Percentiles rank a stretch among this genome's conserved stretches.
Evolutionary conservation across 2,329 filamentous ascomycete genomes (phyloP).

Genomic region (Gaeumannomyces tritici): DNA sequence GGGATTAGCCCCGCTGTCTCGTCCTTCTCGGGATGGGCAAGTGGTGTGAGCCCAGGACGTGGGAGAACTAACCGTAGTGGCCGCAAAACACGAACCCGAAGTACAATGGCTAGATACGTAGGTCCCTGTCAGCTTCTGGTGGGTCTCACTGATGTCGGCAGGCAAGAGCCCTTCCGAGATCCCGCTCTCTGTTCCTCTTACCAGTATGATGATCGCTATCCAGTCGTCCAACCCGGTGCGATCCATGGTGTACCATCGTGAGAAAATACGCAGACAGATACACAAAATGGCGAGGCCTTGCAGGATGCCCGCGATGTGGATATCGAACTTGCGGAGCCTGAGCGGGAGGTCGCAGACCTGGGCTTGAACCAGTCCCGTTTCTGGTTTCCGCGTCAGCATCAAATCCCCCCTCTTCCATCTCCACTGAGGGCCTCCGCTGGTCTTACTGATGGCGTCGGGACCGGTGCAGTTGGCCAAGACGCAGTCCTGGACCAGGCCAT

Average conservation of each 20-base stretch:
- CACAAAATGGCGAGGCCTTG: conserved; percentile 23
- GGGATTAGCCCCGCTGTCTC: background rate
- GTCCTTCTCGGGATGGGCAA: background rate
- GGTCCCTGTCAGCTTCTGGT: background rate
- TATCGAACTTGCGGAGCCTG: conserved; percentile 19
- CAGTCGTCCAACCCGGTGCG: conserved; percentile 28
- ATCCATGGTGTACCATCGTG: conserved; percentile 20
- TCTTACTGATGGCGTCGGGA: conserved; percentile 2
- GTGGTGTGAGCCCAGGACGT: too few relatives aligned
- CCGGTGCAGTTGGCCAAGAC: conserved; percentile 1
- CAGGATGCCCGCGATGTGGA: conserved; percentile 25
- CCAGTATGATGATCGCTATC: conserved; percentile 24
- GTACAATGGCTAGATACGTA: conserved; percentile 16
- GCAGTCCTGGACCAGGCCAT: background rate
- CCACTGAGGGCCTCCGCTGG: background rate
- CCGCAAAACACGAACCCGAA: conserved; percentile 20
- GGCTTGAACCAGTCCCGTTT: conserved; percentile 20
- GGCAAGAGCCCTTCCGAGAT: background rate
- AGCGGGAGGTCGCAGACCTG: conserved; percentile 19
- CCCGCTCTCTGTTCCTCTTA: conserved; percentile 9
- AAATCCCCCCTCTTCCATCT: background rate
- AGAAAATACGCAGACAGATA: conserved; percentile 26
- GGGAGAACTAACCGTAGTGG: conserved; percentile 17
- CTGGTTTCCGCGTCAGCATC: conserved; percentile 6
- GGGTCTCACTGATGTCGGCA: too few relatives aligned